These are phyloP conservation scores for Cylindrotheca fusiformis DNA, from an alignment of 108 stramenopile genomes.

Conservation along the genomic window DNA sequence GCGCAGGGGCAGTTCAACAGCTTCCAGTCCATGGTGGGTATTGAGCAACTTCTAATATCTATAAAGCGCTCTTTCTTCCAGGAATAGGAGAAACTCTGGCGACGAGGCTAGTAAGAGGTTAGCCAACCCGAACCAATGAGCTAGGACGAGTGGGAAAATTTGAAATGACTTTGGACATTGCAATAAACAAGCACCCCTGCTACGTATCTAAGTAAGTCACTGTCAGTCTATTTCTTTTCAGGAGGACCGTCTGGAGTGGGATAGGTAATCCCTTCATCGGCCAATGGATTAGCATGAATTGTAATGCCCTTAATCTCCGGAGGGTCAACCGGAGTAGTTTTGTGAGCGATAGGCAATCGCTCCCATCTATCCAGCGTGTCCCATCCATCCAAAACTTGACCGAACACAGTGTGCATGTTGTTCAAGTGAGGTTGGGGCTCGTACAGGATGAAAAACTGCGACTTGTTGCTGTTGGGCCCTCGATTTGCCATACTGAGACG, in stretches of 20 bases:
- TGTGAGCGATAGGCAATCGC: constrained; percentile 83
- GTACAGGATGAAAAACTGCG: constrained; percentile 96
- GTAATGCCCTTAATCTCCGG: constrained; percentile 83
- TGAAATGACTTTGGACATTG: too few relatives aligned
- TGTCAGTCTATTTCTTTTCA: constrained; percentile 54
- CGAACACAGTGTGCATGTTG: constrained; percentile 95
- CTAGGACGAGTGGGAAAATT: too few relatives aligned
- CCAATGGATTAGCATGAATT: constrained; percentile 97
- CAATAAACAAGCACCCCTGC: too few relatives aligned
- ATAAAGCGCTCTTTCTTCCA: too few relatives aligned
- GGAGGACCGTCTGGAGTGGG: constrained; percentile 74
- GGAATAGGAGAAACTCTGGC: too few relatives aligned
- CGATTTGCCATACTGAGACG: constrained; percentile 94
- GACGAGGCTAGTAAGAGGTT: too few relatives aligned
- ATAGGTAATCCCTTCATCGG: constrained; percentile 83
- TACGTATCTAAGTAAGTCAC: too few relatives aligned
- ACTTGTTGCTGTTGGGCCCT: constrained; percentile 85
- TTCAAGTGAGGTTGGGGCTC: constrained; percentile 92
- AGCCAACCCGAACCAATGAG: too few relatives aligned
- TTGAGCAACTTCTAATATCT: too few relatives aligned
- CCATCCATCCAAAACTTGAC: constrained; percentile 91
- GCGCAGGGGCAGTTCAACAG: constrained; percentile 32
- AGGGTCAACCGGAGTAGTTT: constrained; percentile 81
- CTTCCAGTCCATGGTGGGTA: constrained; percentile 5
- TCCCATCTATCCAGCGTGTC: constrained; percentile 95